These are phyloP conservation scores for Sedum album DNA, from an alignment of 164 flowering plant species.

Conservation along the genomic window DNA sequence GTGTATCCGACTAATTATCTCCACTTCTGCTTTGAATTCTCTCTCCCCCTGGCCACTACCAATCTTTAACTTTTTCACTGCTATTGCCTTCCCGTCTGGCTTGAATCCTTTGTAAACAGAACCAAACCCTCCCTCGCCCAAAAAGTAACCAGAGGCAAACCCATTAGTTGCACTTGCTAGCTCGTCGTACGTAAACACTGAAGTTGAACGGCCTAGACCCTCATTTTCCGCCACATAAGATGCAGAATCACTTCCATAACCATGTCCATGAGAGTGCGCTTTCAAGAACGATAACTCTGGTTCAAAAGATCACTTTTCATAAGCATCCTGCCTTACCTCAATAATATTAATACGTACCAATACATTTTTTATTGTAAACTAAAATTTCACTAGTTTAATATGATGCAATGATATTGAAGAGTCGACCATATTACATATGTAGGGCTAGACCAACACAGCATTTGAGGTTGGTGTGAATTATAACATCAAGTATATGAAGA, in stretches of 20 bases:
- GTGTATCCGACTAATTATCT: conserved; percentile 64
- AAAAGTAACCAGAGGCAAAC: conserved; percentile 58
- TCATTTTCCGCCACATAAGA: conserved; percentile 41
- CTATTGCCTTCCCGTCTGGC: conserved; percentile 72
- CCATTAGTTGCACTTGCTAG: conserved; percentile 57
- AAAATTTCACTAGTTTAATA: not conserved
- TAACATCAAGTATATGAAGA: not conserved
- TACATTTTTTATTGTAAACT: not conserved
- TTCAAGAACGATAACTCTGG: conserved; percentile 32
- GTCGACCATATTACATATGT: not conserved
- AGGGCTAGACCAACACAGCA: not conserved
- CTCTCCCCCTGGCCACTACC: conserved; percentile 84
- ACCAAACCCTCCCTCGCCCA: conserved; percentile 95
- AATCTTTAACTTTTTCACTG: conserved; percentile 74
- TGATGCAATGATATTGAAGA: not conserved
- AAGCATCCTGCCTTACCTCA: conserved; percentile 6
- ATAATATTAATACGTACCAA: not conserved
- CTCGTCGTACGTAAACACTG: conserved; percentile 62
- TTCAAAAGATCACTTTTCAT: not conserved
- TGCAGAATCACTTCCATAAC: conserved; percentile 32
- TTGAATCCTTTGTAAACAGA: conserved; percentile 66
- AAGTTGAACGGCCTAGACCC: conserved; percentile 63
- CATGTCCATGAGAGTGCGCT: conserved; percentile 33
- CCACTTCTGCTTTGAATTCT: conserved; percentile 78
- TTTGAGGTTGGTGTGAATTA: not conserved